Percentiles rank a stretch among this genome's conserved stretches.
Conservation (phyloP, 2,329 filamentous ascomycete species). For the Phaeosphaeria sp. region DNA sequence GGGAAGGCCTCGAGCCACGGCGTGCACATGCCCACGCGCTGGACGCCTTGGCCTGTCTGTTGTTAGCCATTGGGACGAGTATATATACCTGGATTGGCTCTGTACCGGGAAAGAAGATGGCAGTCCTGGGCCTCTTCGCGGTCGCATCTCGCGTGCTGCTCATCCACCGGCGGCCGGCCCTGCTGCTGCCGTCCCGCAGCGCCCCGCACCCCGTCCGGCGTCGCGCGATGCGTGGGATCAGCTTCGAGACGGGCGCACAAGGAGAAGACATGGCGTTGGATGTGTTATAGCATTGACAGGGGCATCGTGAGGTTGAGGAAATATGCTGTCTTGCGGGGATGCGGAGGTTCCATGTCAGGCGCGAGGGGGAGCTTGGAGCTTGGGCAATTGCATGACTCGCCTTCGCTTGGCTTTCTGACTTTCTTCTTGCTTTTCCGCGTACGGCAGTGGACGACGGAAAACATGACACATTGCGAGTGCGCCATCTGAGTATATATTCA, state of each 20-base stretch:
- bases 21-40: slow-evolving; percentile 84
- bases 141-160: slow-evolving; percentile 29
- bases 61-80: slow-evolving; percentile 13
- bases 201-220: slow-evolving; percentile 28
- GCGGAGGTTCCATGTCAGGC: neutral
- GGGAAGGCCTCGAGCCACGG: slow-evolving; percentile 91
- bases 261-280: slow-evolving; percentile 24
- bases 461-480: too few species aligned
- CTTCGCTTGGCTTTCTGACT: neutral
- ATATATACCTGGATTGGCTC: neutral
- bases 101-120: slow-evolving; percentile 49
- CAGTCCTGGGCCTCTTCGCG: slow-evolving; percentile 44
- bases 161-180: slow-evolving; percentile 33
- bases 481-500: too few species aligned
- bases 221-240: slow-evolving; percentile 18
- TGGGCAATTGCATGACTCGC: neutral
- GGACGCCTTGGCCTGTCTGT: slow-evolving; percentile 78
- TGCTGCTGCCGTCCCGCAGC: slow-evolving; percentile 9
- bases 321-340: neutral
- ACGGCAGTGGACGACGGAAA: too few species aligned
- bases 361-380: neutral
- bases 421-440: neutral
- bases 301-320: slow-evolving; percentile 11
- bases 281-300: slow-evolving; percentile 6
- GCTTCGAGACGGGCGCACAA: slow-evolving; percentile 13